These are phyloP conservation scores for Cocos nucifera DNA, from an alignment of 176 grass and related monocot species.

Conservation along the genomic window DNA sequence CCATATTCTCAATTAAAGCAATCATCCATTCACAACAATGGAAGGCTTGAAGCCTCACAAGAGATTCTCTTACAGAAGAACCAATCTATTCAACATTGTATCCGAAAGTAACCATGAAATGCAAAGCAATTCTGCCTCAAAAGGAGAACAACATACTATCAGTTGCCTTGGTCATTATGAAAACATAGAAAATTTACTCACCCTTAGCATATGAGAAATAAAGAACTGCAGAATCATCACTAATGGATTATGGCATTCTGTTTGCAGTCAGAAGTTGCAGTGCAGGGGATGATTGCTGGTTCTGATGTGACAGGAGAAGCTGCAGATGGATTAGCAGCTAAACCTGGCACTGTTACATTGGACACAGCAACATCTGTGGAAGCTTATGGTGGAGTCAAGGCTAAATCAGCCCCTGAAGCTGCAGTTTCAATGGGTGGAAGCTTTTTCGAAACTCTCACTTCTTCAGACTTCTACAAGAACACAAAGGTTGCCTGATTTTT, in stretches of 20 bases:
- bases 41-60: no score
- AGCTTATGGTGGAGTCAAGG: no score
- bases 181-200: no score
- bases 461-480: constrained; percentile 92
- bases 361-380: constrained; percentile 7
- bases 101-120: no score
- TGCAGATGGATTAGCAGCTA: constrained; percentile 49
- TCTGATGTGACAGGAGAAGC: constrained; percentile 4
- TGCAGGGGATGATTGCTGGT: not conserved
- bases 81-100: no score
- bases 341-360: constrained; percentile 47
- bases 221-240: not conserved
- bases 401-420: no score
- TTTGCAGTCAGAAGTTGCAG: constrained; percentile 24
- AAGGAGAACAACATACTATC: no score
- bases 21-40: no score
- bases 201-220: not conserved
- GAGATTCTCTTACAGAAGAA: no score
- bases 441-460: constrained; percentile 84
- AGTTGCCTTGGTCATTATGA: no score
- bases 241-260: not conserved
- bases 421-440: constrained; percentile 62
- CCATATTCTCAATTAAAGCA: no score
- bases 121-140: no score
- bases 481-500: constrained; percentile 57